Evolutionary conservation across 2,329 filamentous ascomycete species (phyloP).

Genomic region (Pyrenochaeta sp.): DNA sequence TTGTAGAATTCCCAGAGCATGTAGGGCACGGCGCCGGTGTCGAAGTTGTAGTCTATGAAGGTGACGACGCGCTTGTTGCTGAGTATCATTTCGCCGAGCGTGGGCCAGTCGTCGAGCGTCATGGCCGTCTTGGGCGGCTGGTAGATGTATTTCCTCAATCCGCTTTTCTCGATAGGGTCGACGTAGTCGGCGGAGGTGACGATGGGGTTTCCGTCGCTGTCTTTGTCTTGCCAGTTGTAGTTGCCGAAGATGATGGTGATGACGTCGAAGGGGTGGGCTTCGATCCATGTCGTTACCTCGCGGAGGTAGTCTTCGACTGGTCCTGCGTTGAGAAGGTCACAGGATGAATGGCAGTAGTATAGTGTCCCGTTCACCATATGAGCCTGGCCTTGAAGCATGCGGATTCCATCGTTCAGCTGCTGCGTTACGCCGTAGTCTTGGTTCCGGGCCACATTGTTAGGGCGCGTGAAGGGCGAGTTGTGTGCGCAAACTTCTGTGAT

Average conservation of each 20-base stretch:
- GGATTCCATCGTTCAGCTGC: slow-evolving; percentile 51
- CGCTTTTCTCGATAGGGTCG: slow-evolving; percentile 73
- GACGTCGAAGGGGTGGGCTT: slow-evolving; percentile 82
- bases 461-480: slow-evolving; percentile 47
- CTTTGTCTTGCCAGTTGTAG: slow-evolving; percentile 56
- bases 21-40: slow-evolving; percentile 81
- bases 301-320: slow-evolving; percentile 78
- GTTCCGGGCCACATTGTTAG: slow-evolving; percentile 47
- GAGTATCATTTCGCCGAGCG: slow-evolving; percentile 67
- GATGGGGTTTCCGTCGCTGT: slow-evolving; percentile 54
- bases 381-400: slow-evolving; percentile 65
- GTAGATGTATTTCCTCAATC: slow-evolving; percentile 78
- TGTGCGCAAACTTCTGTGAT: slow-evolving; percentile 53
- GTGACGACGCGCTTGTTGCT: slow-evolving; percentile 47
- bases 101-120: slow-evolving; percentile 82
- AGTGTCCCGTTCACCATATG: slow-evolving; percentile 66
- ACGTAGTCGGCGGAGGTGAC: slow-evolving; percentile 70
- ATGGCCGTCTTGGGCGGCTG: slow-evolving; percentile 78
- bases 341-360: slow-evolving; percentile 87
- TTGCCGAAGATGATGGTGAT: slow-evolving; percentile 90
- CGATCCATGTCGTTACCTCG: slow-evolving; percentile 76
- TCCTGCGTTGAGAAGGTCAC: slow-evolving; percentile 83
- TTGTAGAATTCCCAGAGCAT: slow-evolving; percentile 88
- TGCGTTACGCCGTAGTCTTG: slow-evolving; percentile 47
- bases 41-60: slow-evolving; percentile 61